Base-by-base conservation (phyloP, 192 early-diverging fungal genomes). In the Coemansia sp. region DNA sequence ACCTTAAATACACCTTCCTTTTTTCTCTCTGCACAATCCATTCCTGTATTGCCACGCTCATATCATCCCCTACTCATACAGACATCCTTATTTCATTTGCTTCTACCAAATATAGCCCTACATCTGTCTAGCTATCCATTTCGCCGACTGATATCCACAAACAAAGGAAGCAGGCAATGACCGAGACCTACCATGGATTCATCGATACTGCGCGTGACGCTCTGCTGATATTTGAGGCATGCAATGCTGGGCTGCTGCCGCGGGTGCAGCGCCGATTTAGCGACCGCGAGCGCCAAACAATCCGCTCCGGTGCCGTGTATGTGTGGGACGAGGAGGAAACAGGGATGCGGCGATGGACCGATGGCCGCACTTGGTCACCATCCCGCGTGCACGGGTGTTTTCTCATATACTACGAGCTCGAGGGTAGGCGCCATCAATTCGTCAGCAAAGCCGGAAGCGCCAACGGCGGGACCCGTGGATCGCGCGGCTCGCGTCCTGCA, bases 241-340 rank as follows among this genome's bases (percentile, higher is more conserved):
- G 92, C 66, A 89, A 91, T 66, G 61, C 77, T 23, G 86, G 88
- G 20, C 75, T 85, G 21, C 79, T 94, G 43, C 81, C 84, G 18
- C 75, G 92, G 42, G 88, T 94, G 15, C 92, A 91, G 67, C 86
- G 94, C 9, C 86, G 94, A 34, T 84, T 95, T 30, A 88, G 91
- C 26, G 92, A 93, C 40, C 89, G 89, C 48, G 94, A 95, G 75
- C 87, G 93, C 57, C 85, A 85, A 35, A 81, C 83, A 55, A 91
- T 95, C 64, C 84, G 85, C 51, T 92, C 94, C 3, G 93, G 93
- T 1, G 89, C 93, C 1, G 89, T 94, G 12, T 95, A 92, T 73
- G 88, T 90, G 42, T 95, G 93, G 89, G 92, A 94, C 75, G 94
- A 95, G 82, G 86, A 92, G 45, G 94, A 95, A 64, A 89, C 90